phyloP scores from a whole-genome alignment of 352 stramenopile species.

The Phytophthora ohioensis region DNA sequence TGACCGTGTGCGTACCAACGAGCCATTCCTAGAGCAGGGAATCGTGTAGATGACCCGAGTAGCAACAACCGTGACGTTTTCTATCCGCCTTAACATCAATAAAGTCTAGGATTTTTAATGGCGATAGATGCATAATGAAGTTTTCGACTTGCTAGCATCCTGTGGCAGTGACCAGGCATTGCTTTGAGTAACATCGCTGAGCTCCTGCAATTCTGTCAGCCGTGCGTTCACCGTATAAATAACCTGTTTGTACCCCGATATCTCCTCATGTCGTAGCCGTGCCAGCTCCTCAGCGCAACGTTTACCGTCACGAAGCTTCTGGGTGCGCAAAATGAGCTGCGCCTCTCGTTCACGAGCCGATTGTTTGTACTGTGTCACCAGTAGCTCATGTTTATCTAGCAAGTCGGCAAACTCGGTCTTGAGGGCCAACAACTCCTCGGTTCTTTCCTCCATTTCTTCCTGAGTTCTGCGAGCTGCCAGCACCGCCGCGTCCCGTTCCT shows the following conservation, averaged over 20 bases:
- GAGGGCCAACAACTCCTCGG: constrained; percentile 58
- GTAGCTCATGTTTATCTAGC: constrained; percentile 59
- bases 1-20: constrained; percentile 73
- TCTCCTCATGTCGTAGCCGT: constrained; percentile 53
- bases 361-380: constrained; percentile 52
- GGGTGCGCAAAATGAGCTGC: constrained; percentile 35
- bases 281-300: constrained; percentile 65
- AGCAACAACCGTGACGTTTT: constrained; percentile 16
- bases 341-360: constrained; percentile 50
- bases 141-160: constrained; percentile 40
- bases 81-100: constrained; percentile 18
- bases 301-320: constrained; percentile 54
- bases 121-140: constrained; percentile 74
- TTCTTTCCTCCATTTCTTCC: constrained; percentile 47
- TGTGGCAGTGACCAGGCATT: constrained; percentile 42
- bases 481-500: constrained; percentile 57
- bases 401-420: constrained; percentile 76
- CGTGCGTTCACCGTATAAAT: constrained; percentile 66
- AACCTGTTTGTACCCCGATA: constrained; percentile 73
- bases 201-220: constrained; percentile 63
- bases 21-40: constrained; percentile 76
- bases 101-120: constrained; percentile 50
- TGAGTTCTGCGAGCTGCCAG: constrained; percentile 42
- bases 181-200: constrained; percentile 32
- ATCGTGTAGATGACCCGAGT: constrained; percentile 63